Conservation (phyloP, 2,329 filamentous ascomycete genomes). For the Pseudocercospora eumusae region DNA sequence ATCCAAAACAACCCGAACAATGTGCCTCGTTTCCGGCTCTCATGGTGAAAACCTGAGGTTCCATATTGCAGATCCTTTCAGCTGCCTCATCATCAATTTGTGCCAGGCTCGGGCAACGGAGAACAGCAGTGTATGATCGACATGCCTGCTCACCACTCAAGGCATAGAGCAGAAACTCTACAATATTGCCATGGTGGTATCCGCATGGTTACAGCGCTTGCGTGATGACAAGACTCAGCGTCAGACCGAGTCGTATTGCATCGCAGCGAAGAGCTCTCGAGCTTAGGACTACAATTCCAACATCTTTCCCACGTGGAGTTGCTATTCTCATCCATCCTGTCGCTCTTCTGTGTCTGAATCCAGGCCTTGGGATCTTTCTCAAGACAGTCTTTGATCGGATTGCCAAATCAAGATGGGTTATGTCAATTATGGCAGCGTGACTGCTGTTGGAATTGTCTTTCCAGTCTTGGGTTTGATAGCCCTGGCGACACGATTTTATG, state of each 20-base stretch:
- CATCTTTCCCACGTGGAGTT: constrained; percentile 9
- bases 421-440: constrained; percentile 18
- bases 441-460: constrained; percentile 20
- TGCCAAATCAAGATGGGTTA: constrained; percentile 12
- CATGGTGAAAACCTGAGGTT: background rate
- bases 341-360: background rate
- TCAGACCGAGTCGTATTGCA: background rate
- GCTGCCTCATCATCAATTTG: background rate
- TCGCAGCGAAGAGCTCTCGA: constrained; percentile 1
- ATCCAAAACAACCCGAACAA: background rate
- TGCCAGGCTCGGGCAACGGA: background rate
- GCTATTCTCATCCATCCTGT: constrained; percentile 5
- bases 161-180: constrained; percentile 4
- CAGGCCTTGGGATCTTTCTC: background rate
- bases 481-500: constrained; percentile 16
- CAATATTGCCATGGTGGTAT: constrained; percentile 1
- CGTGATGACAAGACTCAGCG: background rate
- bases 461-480: constrained; percentile 14
- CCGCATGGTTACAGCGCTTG: constrained; percentile 8
- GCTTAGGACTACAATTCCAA: constrained; percentile 10
- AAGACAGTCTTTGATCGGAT: background rate
- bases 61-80: background rate
- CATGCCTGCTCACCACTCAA: background rate
- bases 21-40: constrained; percentile 4
- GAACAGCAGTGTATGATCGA: constrained; percentile 2